A percentile compares a stretch with the other conserved stretches of the same genome.
Conservation (phyloP, 192 early-diverging fungal species). For the Pilaira anomala region DNA sequence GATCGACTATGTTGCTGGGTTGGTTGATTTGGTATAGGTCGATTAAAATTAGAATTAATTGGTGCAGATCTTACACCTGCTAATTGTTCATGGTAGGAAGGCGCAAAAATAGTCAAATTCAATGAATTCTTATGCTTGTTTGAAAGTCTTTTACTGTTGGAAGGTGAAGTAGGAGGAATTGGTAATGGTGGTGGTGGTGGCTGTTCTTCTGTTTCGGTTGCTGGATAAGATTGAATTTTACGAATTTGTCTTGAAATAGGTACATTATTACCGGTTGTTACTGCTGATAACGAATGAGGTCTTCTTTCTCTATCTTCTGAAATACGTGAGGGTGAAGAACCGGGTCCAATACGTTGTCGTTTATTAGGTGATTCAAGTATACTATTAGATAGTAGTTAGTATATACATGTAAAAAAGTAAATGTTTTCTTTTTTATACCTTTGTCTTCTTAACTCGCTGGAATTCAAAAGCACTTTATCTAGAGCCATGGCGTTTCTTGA, state of each 20-base stretch:
- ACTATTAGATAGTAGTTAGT: slow-evolving; percentile 5
- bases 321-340: not conserved
- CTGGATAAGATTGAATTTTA: slow-evolving; percentile 12
- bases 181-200: not conserved
- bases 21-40: slow-evolving; percentile 2
- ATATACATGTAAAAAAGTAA: not conserved
- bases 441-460: not conserved
- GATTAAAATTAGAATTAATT: slow-evolving; percentile 1
- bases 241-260: not conserved
- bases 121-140: slow-evolving; percentile 35
- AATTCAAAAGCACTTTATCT: slow-evolving; percentile 27
- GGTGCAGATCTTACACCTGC: slow-evolving; percentile 14
- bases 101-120: slow-evolving; percentile 18
- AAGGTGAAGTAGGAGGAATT: no score
- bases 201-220: not conserved
- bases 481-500: slow-evolving; percentile 31
- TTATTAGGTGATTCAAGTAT: slow-evolving; percentile 13
- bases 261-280: not conserved
- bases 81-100: slow-evolving; percentile 14
- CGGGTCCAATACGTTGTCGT: slow-evolving; percentile 1
- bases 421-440: not conserved
- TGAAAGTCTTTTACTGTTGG: slow-evolving; percentile 32
- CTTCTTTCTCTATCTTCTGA: slow-evolving; percentile 9
- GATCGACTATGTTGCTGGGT: slow-evolving; percentile 1
- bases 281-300: slow-evolving; percentile 11